Percentiles rank a stretch among this genome's conserved stretches.
Conservation (phyloP, 148 eudicot species). For the Heliosperma pusillum region DNA sequence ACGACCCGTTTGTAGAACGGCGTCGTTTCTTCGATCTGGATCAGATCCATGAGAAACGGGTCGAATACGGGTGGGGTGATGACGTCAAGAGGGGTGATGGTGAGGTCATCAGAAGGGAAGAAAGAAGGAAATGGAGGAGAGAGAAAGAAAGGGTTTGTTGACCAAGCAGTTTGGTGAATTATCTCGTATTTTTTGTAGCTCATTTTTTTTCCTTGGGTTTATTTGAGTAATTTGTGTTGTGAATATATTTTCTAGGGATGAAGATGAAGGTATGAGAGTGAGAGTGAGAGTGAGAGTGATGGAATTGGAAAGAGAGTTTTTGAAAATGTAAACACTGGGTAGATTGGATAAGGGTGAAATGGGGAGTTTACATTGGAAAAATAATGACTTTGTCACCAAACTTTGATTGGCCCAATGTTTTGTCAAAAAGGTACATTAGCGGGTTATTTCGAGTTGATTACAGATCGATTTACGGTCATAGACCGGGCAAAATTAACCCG, state of each 20-base stretch:
- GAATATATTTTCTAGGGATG: background rate
- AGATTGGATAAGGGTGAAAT: background rate
- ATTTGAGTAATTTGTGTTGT: background rate
- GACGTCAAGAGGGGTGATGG: conserved; percentile 31
- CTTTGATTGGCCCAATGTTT: too few species aligned
- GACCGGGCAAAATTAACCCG: too few species aligned
- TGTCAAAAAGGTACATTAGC: background rate
- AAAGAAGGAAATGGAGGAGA: conserved; percentile 8
- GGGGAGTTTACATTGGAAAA: background rate
- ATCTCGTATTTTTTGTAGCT: conserved; percentile 28
- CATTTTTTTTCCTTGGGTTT: background rate
- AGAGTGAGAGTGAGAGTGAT: conserved; percentile 3
- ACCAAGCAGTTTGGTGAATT: conserved; percentile 7
- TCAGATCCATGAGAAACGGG: conserved; percentile 25
- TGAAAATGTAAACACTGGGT: background rate
- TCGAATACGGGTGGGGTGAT: conserved; percentile 19
- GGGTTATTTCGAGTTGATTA: too few species aligned
- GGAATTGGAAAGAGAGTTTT: background rate
- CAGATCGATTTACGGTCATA: too few species aligned
- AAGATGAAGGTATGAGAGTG: background rate
- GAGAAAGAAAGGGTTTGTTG: background rate
- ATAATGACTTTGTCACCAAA: background rate
- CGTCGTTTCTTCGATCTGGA: conserved; percentile 26
- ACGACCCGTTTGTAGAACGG: conserved; percentile 32
- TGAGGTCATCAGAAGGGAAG: conserved; percentile 22